A percentile compares a stretch with the other conserved stretches of the same genome.
Evolutionary conservation across 495 filamentous ascomycete genomes (phyloP).

Genomic region (Penicillium tannophilum): DNA sequence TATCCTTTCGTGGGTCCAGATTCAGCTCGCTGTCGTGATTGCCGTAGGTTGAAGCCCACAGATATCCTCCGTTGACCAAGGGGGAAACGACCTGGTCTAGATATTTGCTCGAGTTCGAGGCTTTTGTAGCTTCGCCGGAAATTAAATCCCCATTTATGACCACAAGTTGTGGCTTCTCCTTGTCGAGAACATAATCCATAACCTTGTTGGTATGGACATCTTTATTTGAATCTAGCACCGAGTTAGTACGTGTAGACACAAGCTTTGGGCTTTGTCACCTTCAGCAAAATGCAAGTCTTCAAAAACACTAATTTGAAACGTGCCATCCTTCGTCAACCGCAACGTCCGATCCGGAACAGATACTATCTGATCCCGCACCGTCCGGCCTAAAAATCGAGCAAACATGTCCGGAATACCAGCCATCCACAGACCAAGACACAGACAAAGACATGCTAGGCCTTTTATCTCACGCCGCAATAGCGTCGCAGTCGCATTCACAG

Average conservation of each 20-base stretch:
- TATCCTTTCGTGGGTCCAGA: slow-evolving; percentile 48
- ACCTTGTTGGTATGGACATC: slow-evolving; percentile 62
- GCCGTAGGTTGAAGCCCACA: slow-evolving; percentile 72
- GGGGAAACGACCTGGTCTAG: slow-evolving; percentile 63
- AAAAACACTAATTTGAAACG: slow-evolving; percentile 60
- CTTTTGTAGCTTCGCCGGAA: slow-evolving; percentile 65
- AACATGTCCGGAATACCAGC: background rate
- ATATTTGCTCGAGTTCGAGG: slow-evolving; percentile 59
- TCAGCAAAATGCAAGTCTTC: slow-evolving; percentile 72
- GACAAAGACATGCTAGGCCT: slow-evolving; percentile 2
- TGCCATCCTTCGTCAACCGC: slow-evolving; percentile 37
- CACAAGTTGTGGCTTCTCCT: slow-evolving; percentile 59
- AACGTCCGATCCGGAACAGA: slow-evolving; percentile 8
- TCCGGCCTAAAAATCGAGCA: background rate
- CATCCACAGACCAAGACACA: slow-evolving; percentile 1
- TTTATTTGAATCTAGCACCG: slow-evolving; percentile 10
- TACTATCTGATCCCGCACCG: background rate
- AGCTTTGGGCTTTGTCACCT: slow-evolving; percentile 38
- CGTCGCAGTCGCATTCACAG: background rate
- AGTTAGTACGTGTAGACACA: background rate
- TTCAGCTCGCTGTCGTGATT: slow-evolving; percentile 72
- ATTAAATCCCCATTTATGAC: slow-evolving; percentile 77
- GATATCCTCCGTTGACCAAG: slow-evolving; percentile 50
- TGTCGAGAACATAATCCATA: slow-evolving; percentile 61
- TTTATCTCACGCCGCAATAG: background rate